Evolutionary conservation across 2,329 filamentous ascomycete species (phyloP), one percentile per base, ranked within the genome.

Genomic region (Colletotrichum melonis): DNA sequence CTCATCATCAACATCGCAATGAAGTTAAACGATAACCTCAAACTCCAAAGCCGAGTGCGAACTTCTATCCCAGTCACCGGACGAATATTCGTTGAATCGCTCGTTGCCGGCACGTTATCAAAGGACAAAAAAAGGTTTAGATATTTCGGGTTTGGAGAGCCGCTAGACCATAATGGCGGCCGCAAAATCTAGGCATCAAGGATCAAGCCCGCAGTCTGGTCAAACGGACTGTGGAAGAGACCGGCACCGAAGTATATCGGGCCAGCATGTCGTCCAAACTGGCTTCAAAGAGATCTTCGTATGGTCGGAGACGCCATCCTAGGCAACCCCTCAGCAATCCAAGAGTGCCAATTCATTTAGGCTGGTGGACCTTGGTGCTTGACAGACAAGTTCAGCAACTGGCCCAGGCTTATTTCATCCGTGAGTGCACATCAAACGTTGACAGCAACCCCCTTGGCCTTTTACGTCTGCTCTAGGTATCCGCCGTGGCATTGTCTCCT

Each of bases 391-490:
- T 62, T 62, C 35, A 19, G 56, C 46, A 42, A 32, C 26, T 69
- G 42, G 66, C 16, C 64, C 52, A 58, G 69, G 59, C 65, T 64
- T 54, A 54, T 28, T 55, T 57, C 32, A 52, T 64, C 59, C 55
- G 65, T 55, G 59, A 59, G 60, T 32, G 60, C 55, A 62, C 66
- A 69, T 73, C 70, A 65, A 73, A 73, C 67, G 57, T 52, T 65
- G 59, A 69, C 70, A 73, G 67, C 70, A 38, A 59, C 46, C 55
- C n/a, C 69, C 65, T 69, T 64, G 69, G 59, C 52, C 56, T 32
- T 16, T 26, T 71, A 58, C 70, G 54, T 38, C 56, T 32, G 28
- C 24, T 71, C 63, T 72, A 65, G 26, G 55, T 71, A 49, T 57
- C 49, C 65, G 64, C 65, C 24, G 52, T 55, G 65, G 55, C 46